Evolutionary conservation across 129 eudicot genomes (phyloP).

Genomic region (Flaveria ramosissima): DNA sequence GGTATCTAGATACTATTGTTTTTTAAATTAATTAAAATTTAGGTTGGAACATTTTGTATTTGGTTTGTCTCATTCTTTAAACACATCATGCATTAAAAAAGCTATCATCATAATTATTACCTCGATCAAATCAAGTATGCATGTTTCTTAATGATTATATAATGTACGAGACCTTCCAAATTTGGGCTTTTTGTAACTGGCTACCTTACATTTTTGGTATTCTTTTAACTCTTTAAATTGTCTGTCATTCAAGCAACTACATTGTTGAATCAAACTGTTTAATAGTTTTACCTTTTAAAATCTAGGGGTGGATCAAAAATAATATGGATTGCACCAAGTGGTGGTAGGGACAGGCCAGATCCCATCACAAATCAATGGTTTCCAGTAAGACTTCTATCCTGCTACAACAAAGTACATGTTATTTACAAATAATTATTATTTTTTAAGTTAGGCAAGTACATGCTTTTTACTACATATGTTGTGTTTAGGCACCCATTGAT

Average conservation of each 20-base stretch:
- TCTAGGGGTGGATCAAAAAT: slow-evolving; percentile 88
- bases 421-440: neutral
- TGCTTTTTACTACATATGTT: slow-evolving; percentile 1
- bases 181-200: slow-evolving; percentile 7
- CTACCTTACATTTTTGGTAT: slow-evolving; percentile 10
- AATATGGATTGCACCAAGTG: slow-evolving; percentile 99
- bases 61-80: neutral
- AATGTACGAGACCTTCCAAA: neutral
- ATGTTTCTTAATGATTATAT: neutral
- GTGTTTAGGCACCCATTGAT: slow-evolving; percentile 81
- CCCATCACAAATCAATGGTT: slow-evolving; percentile 81
- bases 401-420: neutral
- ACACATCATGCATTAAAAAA: neutral
- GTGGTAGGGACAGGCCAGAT: slow-evolving; percentile 99
- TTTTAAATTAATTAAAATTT: neutral
- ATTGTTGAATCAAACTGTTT: neutral
- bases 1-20: slow-evolving; percentile 41
- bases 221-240: neutral
- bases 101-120: neutral
- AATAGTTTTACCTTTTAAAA: slow-evolving; percentile 23
- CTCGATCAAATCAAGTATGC: neutral
- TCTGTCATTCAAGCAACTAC: neutral
- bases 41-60: slow-evolving; percentile 4
- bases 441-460: neutral
- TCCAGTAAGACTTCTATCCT: slow-evolving; percentile 58